These are phyloP conservation scores for Blastocladiella britannica DNA, from an alignment of 192 early-diverging fungal species.

Conservation along the genomic window DNA sequence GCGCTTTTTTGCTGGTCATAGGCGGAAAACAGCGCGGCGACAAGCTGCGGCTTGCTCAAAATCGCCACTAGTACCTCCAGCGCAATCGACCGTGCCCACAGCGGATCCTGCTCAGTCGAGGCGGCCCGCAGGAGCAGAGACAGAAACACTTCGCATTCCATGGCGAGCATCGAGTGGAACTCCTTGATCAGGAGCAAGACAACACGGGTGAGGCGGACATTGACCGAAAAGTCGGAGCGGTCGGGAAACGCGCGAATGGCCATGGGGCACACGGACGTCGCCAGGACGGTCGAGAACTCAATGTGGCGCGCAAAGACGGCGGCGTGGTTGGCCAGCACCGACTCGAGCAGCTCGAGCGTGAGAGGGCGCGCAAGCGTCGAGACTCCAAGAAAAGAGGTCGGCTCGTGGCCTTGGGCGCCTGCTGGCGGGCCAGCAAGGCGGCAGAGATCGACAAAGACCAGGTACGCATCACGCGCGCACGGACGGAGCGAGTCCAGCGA, in stretches of 20 bases:
- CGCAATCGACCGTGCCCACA: conserved; percentile 59
- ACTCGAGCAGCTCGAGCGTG: conserved; percentile 84
- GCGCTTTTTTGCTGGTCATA: conserved; percentile 58
- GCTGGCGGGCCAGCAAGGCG: conserved; percentile 44
- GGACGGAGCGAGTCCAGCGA: neutral
- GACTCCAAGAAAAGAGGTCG: conserved; percentile 20
- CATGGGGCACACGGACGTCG: conserved; percentile 68
- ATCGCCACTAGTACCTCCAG: conserved; percentile 60
- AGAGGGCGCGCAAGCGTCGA: conserved; percentile 38
- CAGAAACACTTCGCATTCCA: conserved; percentile 88
- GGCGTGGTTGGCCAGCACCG: conserved; percentile 58
- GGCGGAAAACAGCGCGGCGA: conserved; percentile 43
- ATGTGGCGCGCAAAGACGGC: conserved; percentile 56
- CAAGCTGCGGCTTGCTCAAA: conserved; percentile 32
- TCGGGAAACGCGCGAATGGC: conserved; percentile 84
- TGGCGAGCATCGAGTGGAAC: conserved; percentile 15
- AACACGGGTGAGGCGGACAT: conserved; percentile 61
- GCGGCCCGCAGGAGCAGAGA: conserved; percentile 66
- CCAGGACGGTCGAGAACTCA: conserved; percentile 44
- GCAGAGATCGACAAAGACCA: conserved; percentile 79
- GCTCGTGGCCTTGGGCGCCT: conserved; percentile 24
- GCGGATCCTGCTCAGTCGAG: conserved; percentile 50
- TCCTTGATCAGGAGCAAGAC: conserved; percentile 56
- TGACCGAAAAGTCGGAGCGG: conserved; percentile 59
- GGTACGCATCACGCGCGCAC: conserved; percentile 16